Percentiles rank a stretch among this genome's conserved stretches.
These are phyloP conservation scores for Drechslerella dactyloides DNA, from an alignment of 2,329 filamentous ascomycete species.

Conservation along the genomic window DNA sequence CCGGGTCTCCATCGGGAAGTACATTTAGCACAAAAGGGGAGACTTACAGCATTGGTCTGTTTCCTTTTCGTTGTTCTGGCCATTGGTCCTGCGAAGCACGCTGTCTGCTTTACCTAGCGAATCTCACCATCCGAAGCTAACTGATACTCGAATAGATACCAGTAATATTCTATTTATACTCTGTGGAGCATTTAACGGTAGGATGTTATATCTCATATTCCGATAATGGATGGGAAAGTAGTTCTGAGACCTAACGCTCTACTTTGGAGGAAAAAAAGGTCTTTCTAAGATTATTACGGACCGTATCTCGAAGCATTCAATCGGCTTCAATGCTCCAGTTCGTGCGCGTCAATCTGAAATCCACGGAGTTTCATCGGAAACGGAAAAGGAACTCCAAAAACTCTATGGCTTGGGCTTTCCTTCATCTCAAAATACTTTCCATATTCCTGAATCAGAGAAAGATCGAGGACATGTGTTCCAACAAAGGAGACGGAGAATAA, in stretches of 20 bases:
- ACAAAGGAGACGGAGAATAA: slow-evolving; percentile 40
- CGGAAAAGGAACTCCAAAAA: slow-evolving; percentile 6
- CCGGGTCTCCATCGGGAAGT: slow-evolving; percentile 19
- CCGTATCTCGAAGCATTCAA: slow-evolving; percentile 82
- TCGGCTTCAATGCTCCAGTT: slow-evolving; percentile 89
- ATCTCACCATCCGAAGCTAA: too few relatives aligned
- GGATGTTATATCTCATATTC: background rate
- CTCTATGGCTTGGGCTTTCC: slow-evolving; percentile 15
- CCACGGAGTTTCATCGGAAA: slow-evolving; percentile 17
- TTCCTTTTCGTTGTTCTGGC: too few relatives aligned
- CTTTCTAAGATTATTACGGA: slow-evolving; percentile 86
- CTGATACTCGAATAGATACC: slow-evolving; percentile 71
- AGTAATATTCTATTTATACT: slow-evolving; percentile 98
- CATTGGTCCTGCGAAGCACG: too few relatives aligned
- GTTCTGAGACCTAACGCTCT: background rate
- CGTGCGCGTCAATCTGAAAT: slow-evolving; percentile 58
- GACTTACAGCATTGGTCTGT: slow-evolving; percentile 51
- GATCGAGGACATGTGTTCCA: background rate
- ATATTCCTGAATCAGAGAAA: background rate
- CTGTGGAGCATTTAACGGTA: slow-evolving; percentile 88
- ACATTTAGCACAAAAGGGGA: slow-evolving; percentile 52
- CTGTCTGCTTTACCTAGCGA: too few relatives aligned
- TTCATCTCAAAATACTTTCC: background rate
- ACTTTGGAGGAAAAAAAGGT: background rate
- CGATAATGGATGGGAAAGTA: background rate